phyloP scores from a whole-genome alignment of 129 eudicot genomes.

The Rutidosis leptorrhynchoides region DNA sequence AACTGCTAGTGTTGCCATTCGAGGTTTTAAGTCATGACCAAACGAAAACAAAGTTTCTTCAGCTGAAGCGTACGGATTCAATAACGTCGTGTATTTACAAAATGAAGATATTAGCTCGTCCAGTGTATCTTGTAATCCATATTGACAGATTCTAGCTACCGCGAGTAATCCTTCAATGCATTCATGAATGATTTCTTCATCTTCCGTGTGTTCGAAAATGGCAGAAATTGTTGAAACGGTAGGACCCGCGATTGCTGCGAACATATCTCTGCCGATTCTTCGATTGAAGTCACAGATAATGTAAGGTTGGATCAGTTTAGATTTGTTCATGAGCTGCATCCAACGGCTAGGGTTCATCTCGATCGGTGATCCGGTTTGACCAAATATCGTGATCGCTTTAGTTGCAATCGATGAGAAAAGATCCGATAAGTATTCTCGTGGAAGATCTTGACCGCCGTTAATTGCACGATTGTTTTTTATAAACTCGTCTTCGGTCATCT shows the following conservation, averaged over 20 bases:
- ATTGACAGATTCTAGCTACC: conserved; percentile 70
- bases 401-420: conserved; percentile 68
- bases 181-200: conserved; percentile 77
- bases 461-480: conserved; percentile 72
- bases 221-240: conserved; percentile 73
- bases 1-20: conserved; percentile 89
- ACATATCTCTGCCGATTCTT: conserved; percentile 82
- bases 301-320: conserved; percentile 50
- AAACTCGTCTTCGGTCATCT: conserved; percentile 96
- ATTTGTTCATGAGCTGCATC: conserved; percentile 70
- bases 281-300: conserved; percentile 48
- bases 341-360: conserved; percentile 86
- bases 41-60: conserved; percentile 88
- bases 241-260: conserved; percentile 83
- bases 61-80: conserved; percentile 90
- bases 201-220: conserved; percentile 80
- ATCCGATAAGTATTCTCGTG: conserved; percentile 68
- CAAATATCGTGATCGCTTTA: conserved; percentile 52
- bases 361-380: conserved; percentile 30
- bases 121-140: conserved; percentile 77
- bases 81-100: conserved; percentile 79
- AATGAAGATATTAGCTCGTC: conserved; percentile 83
- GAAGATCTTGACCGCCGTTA: conserved; percentile 84
- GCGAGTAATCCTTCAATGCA: conserved; percentile 73
- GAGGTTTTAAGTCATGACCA: conserved; percentile 80